Percentiles rank a stretch among this genome's conserved stretches.
Evolutionary conservation across 129 eudicot genomes (phyloP).

Genomic region (Scalesia atractyloides): DNA sequence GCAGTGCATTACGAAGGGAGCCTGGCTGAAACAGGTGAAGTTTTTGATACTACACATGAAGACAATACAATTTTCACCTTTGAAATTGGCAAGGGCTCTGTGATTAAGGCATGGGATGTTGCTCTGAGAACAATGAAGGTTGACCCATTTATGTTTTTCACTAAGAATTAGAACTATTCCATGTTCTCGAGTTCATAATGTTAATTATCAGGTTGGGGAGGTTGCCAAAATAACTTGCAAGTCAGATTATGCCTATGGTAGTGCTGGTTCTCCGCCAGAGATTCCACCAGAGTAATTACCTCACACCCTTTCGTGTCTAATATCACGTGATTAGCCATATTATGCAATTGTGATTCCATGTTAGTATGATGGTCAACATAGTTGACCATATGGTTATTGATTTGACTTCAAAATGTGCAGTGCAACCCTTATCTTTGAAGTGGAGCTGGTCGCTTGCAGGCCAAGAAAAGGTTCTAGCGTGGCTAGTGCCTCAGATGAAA

Average conservation of each 20-base stretch:
- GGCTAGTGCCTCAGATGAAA: constrained; percentile 83
- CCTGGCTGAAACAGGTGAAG: constrained; percentile 89
- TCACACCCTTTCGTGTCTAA: constrained; percentile 10
- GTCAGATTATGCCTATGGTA: constrained; percentile 94
- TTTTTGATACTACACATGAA: constrained; percentile 94
- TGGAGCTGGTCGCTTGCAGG: constrained; percentile 92
- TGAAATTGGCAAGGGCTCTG: constrained; percentile 80
- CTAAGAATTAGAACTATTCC: neutral
- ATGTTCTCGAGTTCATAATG: neutral
- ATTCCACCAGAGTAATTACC: constrained; percentile 66
- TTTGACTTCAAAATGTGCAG: constrained; percentile 40
- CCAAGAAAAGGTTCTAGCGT: constrained; percentile 95
- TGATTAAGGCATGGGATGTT: constrained; percentile 97
- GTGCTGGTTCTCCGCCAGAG: constrained; percentile 96
- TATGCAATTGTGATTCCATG: neutral
- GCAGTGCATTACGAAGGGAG: constrained; percentile 95
- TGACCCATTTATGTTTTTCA: constrained; percentile 1
- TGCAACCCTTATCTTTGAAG: constrained; percentile 87
- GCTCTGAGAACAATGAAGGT: constrained; percentile 98
- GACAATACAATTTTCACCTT: constrained; percentile 85
- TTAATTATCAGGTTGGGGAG: constrained; percentile 77
- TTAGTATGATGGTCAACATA: neutral
- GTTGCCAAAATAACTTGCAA: constrained; percentile 87
- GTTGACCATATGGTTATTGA: neutral
- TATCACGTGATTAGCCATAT: neutral